Conservation (phyloP, 768 basidiomycete genomes). For the Porphyrellus cyaneotinctus region DNA sequence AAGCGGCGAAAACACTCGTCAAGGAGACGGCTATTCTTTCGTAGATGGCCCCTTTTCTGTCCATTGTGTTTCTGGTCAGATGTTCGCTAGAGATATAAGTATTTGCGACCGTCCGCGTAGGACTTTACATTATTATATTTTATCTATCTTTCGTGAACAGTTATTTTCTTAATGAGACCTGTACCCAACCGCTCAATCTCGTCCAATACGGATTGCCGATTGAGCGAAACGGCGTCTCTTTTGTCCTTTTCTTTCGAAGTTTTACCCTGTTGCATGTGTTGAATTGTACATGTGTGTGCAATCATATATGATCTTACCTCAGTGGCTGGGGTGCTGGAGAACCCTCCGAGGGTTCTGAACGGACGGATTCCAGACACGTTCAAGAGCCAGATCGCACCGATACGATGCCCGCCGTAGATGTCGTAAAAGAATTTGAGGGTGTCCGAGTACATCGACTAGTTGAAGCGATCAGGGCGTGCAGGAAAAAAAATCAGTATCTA, state of each 20-base stretch:
- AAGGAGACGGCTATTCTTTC: too few species aligned
- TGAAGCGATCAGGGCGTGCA: slow-evolving; percentile 2
- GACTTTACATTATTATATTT: too few species aligned
- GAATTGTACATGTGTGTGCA: neutral
- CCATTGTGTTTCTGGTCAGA: too few species aligned
- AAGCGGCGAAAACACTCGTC: too few species aligned
- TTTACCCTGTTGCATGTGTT: slow-evolving; percentile 17
- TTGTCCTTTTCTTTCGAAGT: slow-evolving; percentile 48
- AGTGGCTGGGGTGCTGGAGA: slow-evolving; percentile 57
- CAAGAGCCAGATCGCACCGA: slow-evolving; percentile 88
- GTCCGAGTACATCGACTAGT: slow-evolving; percentile 66
- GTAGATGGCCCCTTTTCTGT: neutral
- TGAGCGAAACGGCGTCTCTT: slow-evolving; percentile 54
- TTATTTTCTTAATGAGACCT: slow-evolving; percentile 57
- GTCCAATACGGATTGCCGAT: slow-evolving; percentile 58
- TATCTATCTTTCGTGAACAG: slow-evolving; percentile 6
- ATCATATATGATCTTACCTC: slow-evolving; percentile 27
- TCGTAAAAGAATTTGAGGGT: slow-evolving; percentile 85
- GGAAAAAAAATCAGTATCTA: neutral
- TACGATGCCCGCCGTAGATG: slow-evolving; percentile 67
- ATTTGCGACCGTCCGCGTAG: too few species aligned
- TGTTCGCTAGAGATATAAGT: too few species aligned
- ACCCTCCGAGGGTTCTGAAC: slow-evolving; percentile 81
- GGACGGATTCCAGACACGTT: slow-evolving; percentile 49
- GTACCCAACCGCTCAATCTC: slow-evolving; percentile 77